A percentile compares a stretch with the other conserved stretches of the same genome.
These are phyloP conservation scores for Sextonia rubra DNA, from an alignment of 164 flowering plant species.

Conservation along the genomic window DNA sequence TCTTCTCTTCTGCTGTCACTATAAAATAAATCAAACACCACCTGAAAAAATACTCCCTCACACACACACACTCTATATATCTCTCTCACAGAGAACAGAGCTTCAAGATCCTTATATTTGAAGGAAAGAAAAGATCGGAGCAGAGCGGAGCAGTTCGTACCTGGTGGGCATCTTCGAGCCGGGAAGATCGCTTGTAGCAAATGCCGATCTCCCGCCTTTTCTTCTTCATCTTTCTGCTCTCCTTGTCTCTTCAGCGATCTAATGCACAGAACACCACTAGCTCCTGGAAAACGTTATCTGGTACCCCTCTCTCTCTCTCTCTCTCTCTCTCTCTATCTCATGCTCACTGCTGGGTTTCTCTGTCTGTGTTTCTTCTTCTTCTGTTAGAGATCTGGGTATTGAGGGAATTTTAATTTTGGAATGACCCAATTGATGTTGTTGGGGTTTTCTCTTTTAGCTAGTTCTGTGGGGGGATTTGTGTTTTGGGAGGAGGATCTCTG, in stretches of 20 bases:
- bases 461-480: not conserved
- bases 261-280: not conserved
- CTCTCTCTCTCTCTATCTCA: not conserved
- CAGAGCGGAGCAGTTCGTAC: not conserved
- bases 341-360: not conserved
- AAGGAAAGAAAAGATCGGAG: too few relatives aligned
- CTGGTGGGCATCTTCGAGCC: not conserved
- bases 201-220: not conserved
- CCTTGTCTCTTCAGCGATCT: not conserved
- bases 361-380: not conserved
- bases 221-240: not conserved
- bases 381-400: not conserved
- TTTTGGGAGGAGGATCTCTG: not conserved
- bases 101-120: too few relatives aligned
- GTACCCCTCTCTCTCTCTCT: not conserved
- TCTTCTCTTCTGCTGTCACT: too few relatives aligned
- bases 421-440: not conserved
- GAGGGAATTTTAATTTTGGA: not conserved
- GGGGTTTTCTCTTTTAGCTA: not conserved
- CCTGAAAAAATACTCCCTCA: too few relatives aligned
- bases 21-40: too few relatives aligned
- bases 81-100: too few relatives aligned
- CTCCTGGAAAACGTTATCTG: not conserved
- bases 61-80: too few relatives aligned
- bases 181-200: not conserved